Conservation (phyloP, 352 stramenopile species). For the Pythium aphanidermatum region DNA sequence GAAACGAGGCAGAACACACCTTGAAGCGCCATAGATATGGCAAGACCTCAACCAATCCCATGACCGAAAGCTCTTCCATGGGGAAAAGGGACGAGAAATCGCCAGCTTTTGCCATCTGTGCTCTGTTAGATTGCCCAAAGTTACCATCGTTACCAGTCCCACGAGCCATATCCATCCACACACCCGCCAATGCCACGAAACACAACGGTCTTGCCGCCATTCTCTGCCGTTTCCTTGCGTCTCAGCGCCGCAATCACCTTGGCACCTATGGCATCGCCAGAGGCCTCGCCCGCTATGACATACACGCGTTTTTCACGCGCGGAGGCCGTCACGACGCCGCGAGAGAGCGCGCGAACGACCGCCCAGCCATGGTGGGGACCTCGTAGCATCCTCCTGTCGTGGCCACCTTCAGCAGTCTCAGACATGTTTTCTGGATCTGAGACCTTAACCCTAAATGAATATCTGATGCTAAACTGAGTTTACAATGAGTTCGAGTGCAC, state of each 20-base stretch:
- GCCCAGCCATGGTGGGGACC: no score
- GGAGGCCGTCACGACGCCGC: no score
- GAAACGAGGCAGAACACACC: neutral
- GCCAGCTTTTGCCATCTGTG: conserved; percentile 39
- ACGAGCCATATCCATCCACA: neutral
- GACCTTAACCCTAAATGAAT: no score
- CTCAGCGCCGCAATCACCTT: conserved; percentile 57
- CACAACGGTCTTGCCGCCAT: conserved; percentile 17
- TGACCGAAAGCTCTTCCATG: conserved; percentile 68
- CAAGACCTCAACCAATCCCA: conserved; percentile 66
- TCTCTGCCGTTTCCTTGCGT: conserved; percentile 13
- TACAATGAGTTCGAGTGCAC: no score
- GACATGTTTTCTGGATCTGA: no score
- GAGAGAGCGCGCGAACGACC: no score
- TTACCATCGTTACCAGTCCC: neutral
- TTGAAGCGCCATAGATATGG: conserved; percentile 41
- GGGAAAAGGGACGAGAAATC: conserved; percentile 58
- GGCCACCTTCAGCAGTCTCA: no score
- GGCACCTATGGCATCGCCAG: conserved; percentile 66
- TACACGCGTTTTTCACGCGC: conserved; percentile 32
- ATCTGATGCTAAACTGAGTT: no score
- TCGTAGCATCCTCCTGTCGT: no score
- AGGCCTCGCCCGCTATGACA: conserved; percentile 65
- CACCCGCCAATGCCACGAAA: conserved; percentile 63
- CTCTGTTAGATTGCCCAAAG: conserved; percentile 20